Evolutionary conservation across 1,284 basidiomycete genomes (phyloP), one percentile per base, ranked within the genome.

Genomic region (Ceratorhiza oryzae-sativae): DNA sequence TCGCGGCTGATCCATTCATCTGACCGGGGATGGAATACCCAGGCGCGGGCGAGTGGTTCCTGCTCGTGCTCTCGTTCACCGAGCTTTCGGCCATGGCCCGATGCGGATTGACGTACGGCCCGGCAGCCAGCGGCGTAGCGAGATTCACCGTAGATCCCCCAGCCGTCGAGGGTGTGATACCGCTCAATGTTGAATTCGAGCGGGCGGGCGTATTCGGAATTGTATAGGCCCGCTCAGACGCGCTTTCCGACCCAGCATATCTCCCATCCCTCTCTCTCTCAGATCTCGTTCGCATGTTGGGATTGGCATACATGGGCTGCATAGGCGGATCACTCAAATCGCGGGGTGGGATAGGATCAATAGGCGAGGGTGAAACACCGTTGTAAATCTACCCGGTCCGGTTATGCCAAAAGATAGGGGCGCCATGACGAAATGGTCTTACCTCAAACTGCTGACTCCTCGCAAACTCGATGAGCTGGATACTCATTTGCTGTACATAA

Each of bases 381-480:
- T 59, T 59, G 27, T 59, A 71, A 30, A 71, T 71, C 67, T 71
- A 59, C 9, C 3, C 23, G 1, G 36, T 32, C 10, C 9, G 15
- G 48, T 23, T 27, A 34, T 32, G 10, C 5, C 2, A 34, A 32
- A 23, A n/a, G n/a, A 59, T 25, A 15, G 39, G 8, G 41, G 39
- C 39, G 13, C 18, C 3, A 60, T 18, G n/a, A 55, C 8, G 18
- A 45, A 23, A 12, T 27, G 18, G 25, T 46, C 67, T 10, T 9
- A 71, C 67, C 67, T 71, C 55, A n/a, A 71, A 71, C 42, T 56
- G 39, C 27, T 71, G 67, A 20, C 55, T 49, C 67, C 30, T 71
- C 13, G 67, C 67, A 59, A 71, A 71, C 42, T 59, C 56, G 55
- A 71, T 27, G 13, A 71, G 41, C 30, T 49, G 18, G 1, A 6